These are phyloP conservation scores for Fraxinus quadrangulata DNA, from an alignment of 257 asterid species.

Conservation along the genomic window DNA sequence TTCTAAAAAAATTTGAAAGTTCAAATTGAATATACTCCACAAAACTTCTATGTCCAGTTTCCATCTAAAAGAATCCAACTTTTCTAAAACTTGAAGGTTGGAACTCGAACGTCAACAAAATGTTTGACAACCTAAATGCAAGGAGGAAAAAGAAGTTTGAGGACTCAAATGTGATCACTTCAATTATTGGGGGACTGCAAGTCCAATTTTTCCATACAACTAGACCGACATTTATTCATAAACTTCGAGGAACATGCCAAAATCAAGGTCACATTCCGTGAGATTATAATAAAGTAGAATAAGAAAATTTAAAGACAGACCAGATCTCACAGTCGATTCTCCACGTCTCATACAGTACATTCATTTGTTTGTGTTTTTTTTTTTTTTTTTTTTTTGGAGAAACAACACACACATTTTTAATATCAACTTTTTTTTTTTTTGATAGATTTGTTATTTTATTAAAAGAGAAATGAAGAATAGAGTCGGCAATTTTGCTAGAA, in stretches of 20 bases:
- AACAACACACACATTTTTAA: background rate
- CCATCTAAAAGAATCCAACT: too few species aligned
- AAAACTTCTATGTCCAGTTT: too few species aligned
- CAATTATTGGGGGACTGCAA: background rate
- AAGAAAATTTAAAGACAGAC: background rate
- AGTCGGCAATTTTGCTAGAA: too few species aligned
- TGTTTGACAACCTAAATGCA: background rate
- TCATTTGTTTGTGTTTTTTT: background rate
- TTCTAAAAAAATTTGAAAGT: too few species aligned
- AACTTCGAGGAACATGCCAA: background rate
- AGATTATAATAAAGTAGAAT: background rate
- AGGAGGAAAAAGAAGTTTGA: background rate
- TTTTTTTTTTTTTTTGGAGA: background rate
- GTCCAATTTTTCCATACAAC: background rate
- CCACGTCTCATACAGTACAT: background rate
- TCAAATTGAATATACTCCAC: too few species aligned
- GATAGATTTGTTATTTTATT: too few species aligned
- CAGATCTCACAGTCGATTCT: background rate
- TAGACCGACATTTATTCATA: too few species aligned
- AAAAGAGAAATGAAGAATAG: too few species aligned
- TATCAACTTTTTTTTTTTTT: too few species aligned
- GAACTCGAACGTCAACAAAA: too few species aligned
- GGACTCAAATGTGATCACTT: background rate
- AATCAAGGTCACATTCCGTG: background rate
- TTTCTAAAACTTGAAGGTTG: too few species aligned